These are phyloP conservation scores for Odontarrhena argentea DNA, from an alignment of 345 rosid species.

Conservation along the genomic window DNA sequence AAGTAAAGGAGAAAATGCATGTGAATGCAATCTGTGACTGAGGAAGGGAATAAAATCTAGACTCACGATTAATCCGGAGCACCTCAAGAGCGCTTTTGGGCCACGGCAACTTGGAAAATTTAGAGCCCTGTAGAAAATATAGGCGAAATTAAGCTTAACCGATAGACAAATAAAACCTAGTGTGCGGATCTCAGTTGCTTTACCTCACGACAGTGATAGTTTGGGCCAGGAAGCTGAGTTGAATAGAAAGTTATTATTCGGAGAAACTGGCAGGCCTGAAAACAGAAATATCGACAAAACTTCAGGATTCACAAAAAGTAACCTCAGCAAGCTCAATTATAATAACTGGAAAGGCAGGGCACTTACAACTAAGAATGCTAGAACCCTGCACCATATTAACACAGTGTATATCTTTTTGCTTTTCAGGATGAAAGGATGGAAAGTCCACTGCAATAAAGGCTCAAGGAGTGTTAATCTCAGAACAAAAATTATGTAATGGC, in stretches of 20 bases:
- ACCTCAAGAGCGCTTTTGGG: conserved; percentile 71
- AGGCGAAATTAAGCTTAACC: conserved; percentile 11
- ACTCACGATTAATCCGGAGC: conserved; percentile 75
- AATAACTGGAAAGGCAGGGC: background rate
- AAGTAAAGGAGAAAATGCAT: background rate
- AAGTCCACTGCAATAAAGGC: conserved; percentile 84
- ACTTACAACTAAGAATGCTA: conserved; percentile 95
- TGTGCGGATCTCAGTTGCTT: conserved; percentile 1
- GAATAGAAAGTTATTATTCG: conserved; percentile 90
- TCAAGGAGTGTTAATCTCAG: conserved; percentile 14
- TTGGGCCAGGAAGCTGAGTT: conserved; percentile 98
- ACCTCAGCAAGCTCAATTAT: conserved; percentile 6
- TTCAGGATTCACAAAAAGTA: conserved; percentile 17
- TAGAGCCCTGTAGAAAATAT: conserved; percentile 63
- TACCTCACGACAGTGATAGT: conserved; percentile 98
- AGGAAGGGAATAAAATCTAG: conserved; percentile 8
- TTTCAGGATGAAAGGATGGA: conserved; percentile 94
- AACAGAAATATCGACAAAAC: conserved; percentile 18
- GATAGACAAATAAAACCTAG: background rate
- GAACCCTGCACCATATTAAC: conserved; percentile 95
- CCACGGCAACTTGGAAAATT: conserved; percentile 78
- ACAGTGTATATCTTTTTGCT: conserved; percentile 97
- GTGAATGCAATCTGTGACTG: background rate
- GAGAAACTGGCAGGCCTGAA: conserved; percentile 85
- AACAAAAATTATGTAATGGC: conserved; percentile 9